Base-by-base conservation (phyloP, 768 basidiomycete species). In the Podaxis sp. region DNA sequence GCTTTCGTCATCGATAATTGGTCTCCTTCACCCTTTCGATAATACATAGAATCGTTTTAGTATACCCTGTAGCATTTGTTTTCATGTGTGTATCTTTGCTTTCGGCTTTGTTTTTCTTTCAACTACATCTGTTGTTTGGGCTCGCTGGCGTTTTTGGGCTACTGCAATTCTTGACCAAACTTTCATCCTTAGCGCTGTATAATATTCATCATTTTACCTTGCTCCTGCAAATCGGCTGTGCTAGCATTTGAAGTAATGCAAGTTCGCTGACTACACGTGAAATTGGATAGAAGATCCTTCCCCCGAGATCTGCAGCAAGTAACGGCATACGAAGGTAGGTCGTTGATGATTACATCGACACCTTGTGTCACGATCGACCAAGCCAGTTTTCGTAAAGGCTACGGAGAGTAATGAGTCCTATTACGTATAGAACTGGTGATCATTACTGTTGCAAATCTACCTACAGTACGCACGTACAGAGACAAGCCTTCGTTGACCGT, bases 351-450 rank as follows among this genome's bases (percentile, higher is more conserved):
- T 62, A 38, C 55, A 50, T 56, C 61, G 61, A 61, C 60, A 61
- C 47, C 60, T 61, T 61, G 60, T 61, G 60, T 61, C 60, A 61
- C 60, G 60, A 61, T 61, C 60, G 60, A 55, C 60, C 29, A 43
- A 46, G 13, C 41, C 29, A 36, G 41, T 55, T 55, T 62, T 47
- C 29, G 54, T 59, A 59, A 58, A 29, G 46, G 19, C 19, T 27
- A 36, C 13, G n/a, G 49, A 33, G 33, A 38, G 29, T 19, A 54
- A 36, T 55, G 19, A n/a, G 19, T 47, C 12, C n/a, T 9, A 27
- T 61, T 55, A 53, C 59, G 52, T 54, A 61, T 13, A 22, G n/a
- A 36, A 40, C 19, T 36, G 27, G 15, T 54, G 29, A 54, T 33
- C 12, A 36, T 36, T 54, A 33, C 33, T 33, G 33, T 33, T 33